Conservation (phyloP, 2,329 filamentous ascomycete species). For the Xylaria arbuscula region DNA sequence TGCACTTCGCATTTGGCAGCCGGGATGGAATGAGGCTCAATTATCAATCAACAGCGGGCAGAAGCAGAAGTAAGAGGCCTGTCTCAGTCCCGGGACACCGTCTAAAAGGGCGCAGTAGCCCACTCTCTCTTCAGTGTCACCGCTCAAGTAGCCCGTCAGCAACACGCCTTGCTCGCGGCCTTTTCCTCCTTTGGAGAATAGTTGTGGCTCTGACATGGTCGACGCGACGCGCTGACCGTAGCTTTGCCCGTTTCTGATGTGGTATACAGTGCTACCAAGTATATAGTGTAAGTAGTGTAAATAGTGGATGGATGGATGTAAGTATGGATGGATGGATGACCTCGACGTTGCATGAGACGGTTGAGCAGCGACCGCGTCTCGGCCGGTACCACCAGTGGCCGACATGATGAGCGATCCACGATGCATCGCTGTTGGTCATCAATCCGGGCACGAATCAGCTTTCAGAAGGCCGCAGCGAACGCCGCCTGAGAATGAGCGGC, state of each 20-base stretch:
- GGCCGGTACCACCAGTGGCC: constrained; percentile 8
- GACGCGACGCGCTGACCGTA: constrained; percentile 2
- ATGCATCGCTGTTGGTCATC: constrained; percentile 32
- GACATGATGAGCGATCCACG: constrained; percentile 21
- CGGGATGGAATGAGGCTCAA: constrained; percentile 32
- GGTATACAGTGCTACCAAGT: neutral
- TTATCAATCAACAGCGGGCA: neutral
- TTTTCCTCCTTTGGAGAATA: constrained; percentile 31
- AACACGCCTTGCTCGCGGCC: neutral
- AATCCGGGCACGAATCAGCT: constrained; percentile 41
- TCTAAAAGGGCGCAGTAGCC: constrained; percentile 14
- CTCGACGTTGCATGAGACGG: constrained; percentile 34
- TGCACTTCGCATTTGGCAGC: constrained; percentile 24
- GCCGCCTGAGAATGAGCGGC: constrained; percentile 33
- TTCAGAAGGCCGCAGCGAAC: constrained; percentile 13
- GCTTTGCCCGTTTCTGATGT: constrained; percentile 19
- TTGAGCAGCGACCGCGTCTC: constrained; percentile 14
- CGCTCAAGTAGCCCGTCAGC: constrained; percentile 27
- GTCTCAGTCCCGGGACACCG: constrained; percentile 12
- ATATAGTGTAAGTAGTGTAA: too few species aligned
- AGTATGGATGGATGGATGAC: constrained; percentile 1
- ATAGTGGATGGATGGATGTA: constrained; percentile 6
- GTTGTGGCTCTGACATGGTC: constrained; percentile 28
- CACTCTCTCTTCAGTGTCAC: constrained; percentile 21
- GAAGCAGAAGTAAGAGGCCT: neutral